Conservation (phyloP, 306 rosid genomes). For the Quercus glauca region DNA sequence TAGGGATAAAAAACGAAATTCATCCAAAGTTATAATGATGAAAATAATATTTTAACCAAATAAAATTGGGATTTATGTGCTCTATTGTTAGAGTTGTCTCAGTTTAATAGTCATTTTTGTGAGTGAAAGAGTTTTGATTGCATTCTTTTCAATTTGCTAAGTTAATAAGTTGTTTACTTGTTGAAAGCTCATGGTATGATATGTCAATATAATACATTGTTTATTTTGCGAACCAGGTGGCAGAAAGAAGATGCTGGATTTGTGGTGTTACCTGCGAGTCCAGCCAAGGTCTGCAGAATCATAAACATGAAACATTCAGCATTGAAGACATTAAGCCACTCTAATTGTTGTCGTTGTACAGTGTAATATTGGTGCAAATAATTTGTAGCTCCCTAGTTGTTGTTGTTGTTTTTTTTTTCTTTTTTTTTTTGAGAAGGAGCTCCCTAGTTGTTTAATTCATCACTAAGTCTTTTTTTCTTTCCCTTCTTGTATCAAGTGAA, state of each 20-base stretch:
- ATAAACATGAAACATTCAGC: slow-evolving; percentile 54
- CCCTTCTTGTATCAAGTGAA: no score
- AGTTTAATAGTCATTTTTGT: not conserved
- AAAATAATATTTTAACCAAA: no score
- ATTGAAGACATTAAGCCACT: slow-evolving; percentile 39
- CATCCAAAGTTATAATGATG: no score
- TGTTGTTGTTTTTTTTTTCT: no score
- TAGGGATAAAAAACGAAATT: not conserved
- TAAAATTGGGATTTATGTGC: no score
- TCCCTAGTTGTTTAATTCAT: no score
- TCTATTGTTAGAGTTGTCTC: not conserved
- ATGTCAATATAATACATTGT: not conserved
- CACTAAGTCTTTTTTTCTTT: no score
- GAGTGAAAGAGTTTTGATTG: not conserved
- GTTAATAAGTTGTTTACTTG: not conserved
- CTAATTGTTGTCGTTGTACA: no score
- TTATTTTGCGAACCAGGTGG: slow-evolving; percentile 48
- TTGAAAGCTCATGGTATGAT: not conserved
- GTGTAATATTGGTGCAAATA: no score
- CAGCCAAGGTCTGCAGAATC: slow-evolving; percentile 54
- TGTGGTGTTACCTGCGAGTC: slow-evolving; percentile 58
- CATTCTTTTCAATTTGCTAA: not conserved
- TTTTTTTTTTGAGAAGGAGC: no score
- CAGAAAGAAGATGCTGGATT: slow-evolving; percentile 74
- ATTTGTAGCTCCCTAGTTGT: no score